Percentiles rank a stretch among this genome's conserved stretches.
These are phyloP conservation scores for Pichia exigua DNA, from an alignment of 805 yeast genomes.

Conservation along the genomic window DNA sequence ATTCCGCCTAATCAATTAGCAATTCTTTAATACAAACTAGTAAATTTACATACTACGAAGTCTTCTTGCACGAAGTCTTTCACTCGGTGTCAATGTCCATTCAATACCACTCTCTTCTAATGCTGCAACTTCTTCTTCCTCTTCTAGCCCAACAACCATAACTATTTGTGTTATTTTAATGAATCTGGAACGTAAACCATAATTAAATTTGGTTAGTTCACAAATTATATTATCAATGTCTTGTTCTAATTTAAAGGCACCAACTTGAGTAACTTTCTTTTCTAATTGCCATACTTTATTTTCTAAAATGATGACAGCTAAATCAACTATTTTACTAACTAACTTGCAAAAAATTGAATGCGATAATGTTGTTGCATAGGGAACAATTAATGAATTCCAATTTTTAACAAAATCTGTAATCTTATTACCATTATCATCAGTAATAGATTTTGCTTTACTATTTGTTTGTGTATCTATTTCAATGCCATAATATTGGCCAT, in stretches of 20 bases:
- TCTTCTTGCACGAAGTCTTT: constrained; percentile 54
- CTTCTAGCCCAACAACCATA: constrained; percentile 75
- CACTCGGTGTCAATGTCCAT: constrained; percentile 77
- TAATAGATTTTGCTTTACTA: background rate
- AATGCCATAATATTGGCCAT: constrained; percentile 3
- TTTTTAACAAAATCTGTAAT: constrained; percentile 42
- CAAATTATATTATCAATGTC: constrained; percentile 70
- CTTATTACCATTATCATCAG: background rate
- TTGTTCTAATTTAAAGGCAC: constrained; percentile 75
- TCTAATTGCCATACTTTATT: constrained; percentile 59
- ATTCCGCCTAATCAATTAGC: no score
- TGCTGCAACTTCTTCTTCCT: constrained; percentile 36
- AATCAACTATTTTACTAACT: constrained; percentile 40
- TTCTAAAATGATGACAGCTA: constrained; percentile 53
- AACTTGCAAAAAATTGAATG: constrained; percentile 42
- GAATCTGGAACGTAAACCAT: constrained; percentile 70
- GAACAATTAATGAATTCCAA: constrained; percentile 60
- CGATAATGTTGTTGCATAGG: constrained; percentile 39
- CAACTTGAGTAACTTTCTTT: constrained; percentile 69
- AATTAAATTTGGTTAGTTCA: constrained; percentile 64
- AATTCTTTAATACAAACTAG: background rate
- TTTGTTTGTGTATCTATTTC: background rate
- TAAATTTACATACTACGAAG: background rate
- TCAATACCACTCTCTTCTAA: constrained; percentile 22
- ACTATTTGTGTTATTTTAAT: constrained; percentile 78